Conservation (phyloP, 176 grass and related monocot species). For the Aechmea fasciata region DNA sequence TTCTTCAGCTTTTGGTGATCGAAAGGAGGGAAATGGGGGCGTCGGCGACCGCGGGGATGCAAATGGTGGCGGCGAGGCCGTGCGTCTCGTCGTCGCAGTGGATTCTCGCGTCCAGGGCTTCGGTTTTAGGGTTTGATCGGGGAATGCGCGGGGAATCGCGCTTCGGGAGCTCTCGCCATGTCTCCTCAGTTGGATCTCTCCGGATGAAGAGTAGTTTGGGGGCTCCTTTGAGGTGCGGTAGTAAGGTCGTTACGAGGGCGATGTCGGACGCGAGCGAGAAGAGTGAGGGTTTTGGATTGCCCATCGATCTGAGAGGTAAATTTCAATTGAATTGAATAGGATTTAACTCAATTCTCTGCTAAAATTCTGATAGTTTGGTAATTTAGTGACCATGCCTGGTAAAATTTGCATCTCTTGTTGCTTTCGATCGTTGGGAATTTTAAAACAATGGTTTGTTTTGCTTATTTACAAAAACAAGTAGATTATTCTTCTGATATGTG, state of each 20-base stretch:
- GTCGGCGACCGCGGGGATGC: constrained; percentile 40
- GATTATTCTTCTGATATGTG: too few relatives aligned
- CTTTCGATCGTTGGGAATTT: too few relatives aligned
- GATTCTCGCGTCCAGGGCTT: constrained; percentile 18
- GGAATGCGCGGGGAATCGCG: constrained; percentile 16
- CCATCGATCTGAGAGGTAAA: constrained; percentile 82
- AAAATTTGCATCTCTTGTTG: too few relatives aligned
- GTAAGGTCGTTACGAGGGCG: constrained; percentile 39
- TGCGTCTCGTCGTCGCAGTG: constrained; percentile 31
- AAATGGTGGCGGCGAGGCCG: constrained; percentile 20
- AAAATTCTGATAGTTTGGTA: too few relatives aligned
- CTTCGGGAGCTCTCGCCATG: constrained; percentile 17
- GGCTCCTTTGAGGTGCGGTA: constrained; percentile 15
- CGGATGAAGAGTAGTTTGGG: not conserved
- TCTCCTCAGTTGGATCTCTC: not conserved
- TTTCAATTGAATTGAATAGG: too few relatives aligned
- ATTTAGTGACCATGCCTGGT: too few relatives aligned
- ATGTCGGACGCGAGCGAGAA: constrained; percentile 43
- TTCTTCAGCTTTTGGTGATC: constrained; percentile 1
- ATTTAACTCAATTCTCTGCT: too few relatives aligned
- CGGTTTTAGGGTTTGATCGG: constrained; percentile 19
- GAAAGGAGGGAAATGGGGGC: constrained; percentile 33
- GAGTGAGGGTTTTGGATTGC: constrained; percentile 35
- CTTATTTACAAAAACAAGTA: too few relatives aligned
- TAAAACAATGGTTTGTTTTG: too few relatives aligned